A percentile compares a stretch with the other conserved stretches of the same genome.
Evolutionary conservation across 192 early-diverging fungal species (phyloP).

Genomic region (Chytriomyces sp.): DNA sequence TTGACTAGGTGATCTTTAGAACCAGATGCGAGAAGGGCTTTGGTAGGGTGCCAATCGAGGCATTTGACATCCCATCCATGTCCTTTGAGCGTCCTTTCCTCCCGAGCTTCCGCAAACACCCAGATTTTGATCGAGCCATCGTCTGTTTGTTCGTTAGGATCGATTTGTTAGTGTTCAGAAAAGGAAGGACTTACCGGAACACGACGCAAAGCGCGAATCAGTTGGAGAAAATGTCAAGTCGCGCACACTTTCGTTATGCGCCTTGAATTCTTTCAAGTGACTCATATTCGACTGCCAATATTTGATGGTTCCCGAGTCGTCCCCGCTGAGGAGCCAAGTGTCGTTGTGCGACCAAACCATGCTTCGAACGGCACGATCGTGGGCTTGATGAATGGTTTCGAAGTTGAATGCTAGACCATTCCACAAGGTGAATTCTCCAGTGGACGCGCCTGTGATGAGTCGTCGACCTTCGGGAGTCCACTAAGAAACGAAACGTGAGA

Average conservation of each 20-base stretch:
- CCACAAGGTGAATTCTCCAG: conserved; percentile 97
- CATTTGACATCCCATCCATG: conserved; percentile 98
- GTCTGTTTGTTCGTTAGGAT: conserved; percentile 48
- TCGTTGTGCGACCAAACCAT: conserved; percentile 98
- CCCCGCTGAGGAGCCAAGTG: conserved; percentile 93
- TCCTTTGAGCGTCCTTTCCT: conserved; percentile 80
- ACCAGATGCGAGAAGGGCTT: conserved; percentile 90
- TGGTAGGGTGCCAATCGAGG: conserved; percentile 95
- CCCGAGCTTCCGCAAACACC: conserved; percentile 83
- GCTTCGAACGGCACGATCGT: conserved; percentile 89
- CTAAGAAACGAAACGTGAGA: conserved; percentile 36
- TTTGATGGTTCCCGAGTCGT: conserved; percentile 90
- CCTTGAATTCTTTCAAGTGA: conserved; percentile 84
- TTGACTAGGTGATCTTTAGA: conserved; percentile 95
- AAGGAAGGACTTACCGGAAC: conserved; percentile 61
- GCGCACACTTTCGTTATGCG: conserved; percentile 87
- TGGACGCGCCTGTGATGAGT: conserved; percentile 88
- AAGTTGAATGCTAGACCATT: conserved; percentile 98
- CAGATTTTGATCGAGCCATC: conserved; percentile 96
- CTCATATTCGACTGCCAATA: conserved; percentile 98
- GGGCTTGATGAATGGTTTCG: conserved; percentile 95
- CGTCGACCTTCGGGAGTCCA: conserved; percentile 97
- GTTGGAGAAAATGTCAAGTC: conserved; percentile 90
- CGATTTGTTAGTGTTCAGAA: neutral
- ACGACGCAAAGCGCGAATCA: conserved; percentile 91